Conservation (phyloP, 78 protist species). For the Dictyostelium brefeldianum region DNA sequence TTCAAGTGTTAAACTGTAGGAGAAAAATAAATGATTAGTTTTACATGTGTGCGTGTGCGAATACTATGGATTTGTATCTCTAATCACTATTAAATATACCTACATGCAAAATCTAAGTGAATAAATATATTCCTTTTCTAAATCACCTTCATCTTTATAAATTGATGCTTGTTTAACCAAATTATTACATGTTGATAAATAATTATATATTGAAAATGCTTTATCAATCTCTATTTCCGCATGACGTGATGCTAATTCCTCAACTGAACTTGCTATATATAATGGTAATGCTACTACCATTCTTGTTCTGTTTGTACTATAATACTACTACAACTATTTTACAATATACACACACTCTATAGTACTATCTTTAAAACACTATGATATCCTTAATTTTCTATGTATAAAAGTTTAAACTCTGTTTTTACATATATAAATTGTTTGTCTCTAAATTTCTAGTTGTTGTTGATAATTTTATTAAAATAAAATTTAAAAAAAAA, state of each 20-base stretch:
- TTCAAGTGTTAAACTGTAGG: constrained; percentile 43
- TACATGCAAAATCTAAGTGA: constrained; percentile 66
- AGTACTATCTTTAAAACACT: too few relatives aligned
- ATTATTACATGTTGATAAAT: constrained; percentile 56
- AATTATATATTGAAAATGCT: constrained; percentile 10
- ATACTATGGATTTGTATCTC: not conserved
- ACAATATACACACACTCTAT: too few relatives aligned
- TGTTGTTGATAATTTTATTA: too few relatives aligned
- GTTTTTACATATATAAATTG: too few relatives aligned
- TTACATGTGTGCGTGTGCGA: not conserved
- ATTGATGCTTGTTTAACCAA: constrained; percentile 31
- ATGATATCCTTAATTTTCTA: too few relatives aligned
- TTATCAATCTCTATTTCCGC: constrained; percentile 34
- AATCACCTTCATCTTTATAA: constrained; percentile 67
- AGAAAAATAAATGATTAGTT: not conserved
- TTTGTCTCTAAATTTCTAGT: too few relatives aligned
- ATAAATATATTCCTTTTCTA: constrained; percentile 43
- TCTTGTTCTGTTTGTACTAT: not conserved
- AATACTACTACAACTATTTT: not conserved
- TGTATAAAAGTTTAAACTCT: too few relatives aligned
- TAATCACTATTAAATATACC: not conserved
- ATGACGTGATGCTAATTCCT: constrained; percentile 21
- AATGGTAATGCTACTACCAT: constrained; percentile 32
- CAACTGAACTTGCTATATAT: constrained; percentile 29
- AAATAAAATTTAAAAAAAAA: too few relatives aligned